Evolutionary conservation across 2,329 filamentous ascomycete species (phyloP).

Genomic region (Aspergillus sojae): DNA sequence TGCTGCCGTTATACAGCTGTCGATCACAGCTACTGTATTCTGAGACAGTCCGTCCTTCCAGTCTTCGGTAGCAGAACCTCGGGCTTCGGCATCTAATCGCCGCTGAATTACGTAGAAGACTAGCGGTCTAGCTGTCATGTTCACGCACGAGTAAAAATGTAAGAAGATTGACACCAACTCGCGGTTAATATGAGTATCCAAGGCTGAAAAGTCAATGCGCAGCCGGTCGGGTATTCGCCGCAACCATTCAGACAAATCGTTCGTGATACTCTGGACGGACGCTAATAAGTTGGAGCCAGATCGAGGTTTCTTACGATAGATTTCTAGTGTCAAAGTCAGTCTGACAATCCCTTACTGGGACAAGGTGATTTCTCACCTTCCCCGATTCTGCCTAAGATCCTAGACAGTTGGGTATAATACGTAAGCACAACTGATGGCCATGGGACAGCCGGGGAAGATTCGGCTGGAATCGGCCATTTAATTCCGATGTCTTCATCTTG

Average conservation of each 20-base stretch:
- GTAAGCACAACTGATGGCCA: constrained; percentile 53
- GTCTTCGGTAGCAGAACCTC: constrained; percentile 40
- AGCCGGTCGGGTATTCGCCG: constrained; percentile 51
- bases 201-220: constrained; percentile 51
- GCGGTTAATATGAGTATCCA: constrained; percentile 47
- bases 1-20: constrained; percentile 56
- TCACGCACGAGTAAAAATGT: constrained; percentile 61
- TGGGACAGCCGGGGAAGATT: constrained; percentile 23
- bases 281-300: constrained; percentile 53
- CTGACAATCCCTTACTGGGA: neutral
- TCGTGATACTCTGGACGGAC: constrained; percentile 55
- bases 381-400: constrained; percentile 55
- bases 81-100: constrained; percentile 43
- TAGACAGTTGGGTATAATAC: constrained; percentile 57
- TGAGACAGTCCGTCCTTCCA: constrained; percentile 54
- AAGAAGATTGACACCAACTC: constrained; percentile 57
- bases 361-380: constrained; percentile 28
- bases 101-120: constrained; percentile 58
- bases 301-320: constrained; percentile 53
- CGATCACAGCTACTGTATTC: constrained; percentile 55
- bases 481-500: constrained; percentile 58
- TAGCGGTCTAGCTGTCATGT: constrained; percentile 59
- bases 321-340: constrained; percentile 33
- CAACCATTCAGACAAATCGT: constrained; percentile 55
- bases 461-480: constrained; percentile 32